These are phyloP conservation scores for Rachicladosporium sp. DNA, from an alignment of 2,329 filamentous ascomycete species.

Conservation along the genomic window DNA sequence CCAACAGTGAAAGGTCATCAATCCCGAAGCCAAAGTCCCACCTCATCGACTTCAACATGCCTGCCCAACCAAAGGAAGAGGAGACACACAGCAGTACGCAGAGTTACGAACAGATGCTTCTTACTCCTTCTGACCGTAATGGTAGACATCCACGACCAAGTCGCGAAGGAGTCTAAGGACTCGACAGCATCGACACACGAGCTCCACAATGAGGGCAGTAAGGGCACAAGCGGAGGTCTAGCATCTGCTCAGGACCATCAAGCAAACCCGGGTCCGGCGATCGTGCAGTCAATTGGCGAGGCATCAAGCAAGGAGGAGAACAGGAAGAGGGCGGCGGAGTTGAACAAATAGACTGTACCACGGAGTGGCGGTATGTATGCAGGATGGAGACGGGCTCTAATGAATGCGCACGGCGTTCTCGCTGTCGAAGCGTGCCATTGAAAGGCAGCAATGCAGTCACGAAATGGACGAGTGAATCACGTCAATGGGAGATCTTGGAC, in stretches of 20 bases:
- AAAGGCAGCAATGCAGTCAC: no score
- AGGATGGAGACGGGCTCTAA: no score
- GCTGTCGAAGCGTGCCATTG: no score
- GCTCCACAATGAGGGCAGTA: slow-evolving; percentile 21
- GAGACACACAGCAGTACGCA: slow-evolving; percentile 26
- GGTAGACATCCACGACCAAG: slow-evolving; percentile 32
- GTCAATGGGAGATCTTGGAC: no score
- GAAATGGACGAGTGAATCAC: no score
- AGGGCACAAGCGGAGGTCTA: slow-evolving; percentile 24
- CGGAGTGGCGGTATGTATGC: no score
- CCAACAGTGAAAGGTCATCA: no score
- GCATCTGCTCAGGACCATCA: slow-evolving; percentile 28
- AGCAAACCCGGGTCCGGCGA: slow-evolving; percentile 33
- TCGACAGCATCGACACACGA: slow-evolving; percentile 26
- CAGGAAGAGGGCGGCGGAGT: slow-evolving; percentile 37
- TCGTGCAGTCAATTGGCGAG: slow-evolving; percentile 32
- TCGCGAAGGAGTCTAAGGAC: slow-evolving; percentile 33
- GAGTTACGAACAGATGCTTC: no score
- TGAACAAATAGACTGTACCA: slow-evolving; percentile 27
- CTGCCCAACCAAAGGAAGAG: slow-evolving; percentile 31
- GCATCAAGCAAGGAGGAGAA: slow-evolving; percentile 37
- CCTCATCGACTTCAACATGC: slow-evolving; percentile 21
- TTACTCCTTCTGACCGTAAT: no score
- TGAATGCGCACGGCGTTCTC: no score
- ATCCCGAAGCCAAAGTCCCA: no score